Conservation (phyloP, 768 basidiomycete genomes). For the Pleurotus djamor region DNA sequence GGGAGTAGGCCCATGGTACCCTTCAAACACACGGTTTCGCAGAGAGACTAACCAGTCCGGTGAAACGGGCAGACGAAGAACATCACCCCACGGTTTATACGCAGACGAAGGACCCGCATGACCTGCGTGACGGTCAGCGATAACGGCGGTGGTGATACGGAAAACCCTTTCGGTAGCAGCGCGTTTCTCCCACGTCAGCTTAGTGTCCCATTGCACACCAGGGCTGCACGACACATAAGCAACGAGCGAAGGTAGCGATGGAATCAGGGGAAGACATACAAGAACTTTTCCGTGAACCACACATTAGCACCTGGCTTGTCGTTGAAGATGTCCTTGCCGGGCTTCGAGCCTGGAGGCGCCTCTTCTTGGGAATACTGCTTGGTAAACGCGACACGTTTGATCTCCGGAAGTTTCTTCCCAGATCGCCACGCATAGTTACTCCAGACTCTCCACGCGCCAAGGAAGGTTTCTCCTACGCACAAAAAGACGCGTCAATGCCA, state of each 20-base stretch:
- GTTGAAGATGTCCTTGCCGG: constrained; percentile 2
- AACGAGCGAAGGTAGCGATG: background rate
- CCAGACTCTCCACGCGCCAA: constrained; percentile 3
- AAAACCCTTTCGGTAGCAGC: background rate
- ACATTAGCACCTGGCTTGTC: constrained; percentile 2
- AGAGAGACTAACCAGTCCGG: background rate
- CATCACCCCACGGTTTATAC: constrained; percentile 1
- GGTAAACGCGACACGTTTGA: background rate
- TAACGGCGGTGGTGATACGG: background rate
- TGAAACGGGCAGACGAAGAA: background rate
- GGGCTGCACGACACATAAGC: background rate
- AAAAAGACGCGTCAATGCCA: background rate
- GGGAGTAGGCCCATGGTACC: background rate
- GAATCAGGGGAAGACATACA: background rate
- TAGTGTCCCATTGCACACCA: constrained; percentile 2
- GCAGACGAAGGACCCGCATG: background rate
- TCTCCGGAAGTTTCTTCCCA: background rate
- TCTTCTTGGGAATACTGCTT: background rate
- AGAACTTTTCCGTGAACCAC: constrained; percentile 4
- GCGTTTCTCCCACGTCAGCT: background rate
- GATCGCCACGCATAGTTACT: background rate
- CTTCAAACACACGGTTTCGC: background rate
- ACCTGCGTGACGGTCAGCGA: background rate
- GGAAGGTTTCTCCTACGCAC: background rate
- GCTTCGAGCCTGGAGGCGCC: background rate